Conservation (phyloP, 75 land plant species). For the Cryptomeria japonica region DNA sequence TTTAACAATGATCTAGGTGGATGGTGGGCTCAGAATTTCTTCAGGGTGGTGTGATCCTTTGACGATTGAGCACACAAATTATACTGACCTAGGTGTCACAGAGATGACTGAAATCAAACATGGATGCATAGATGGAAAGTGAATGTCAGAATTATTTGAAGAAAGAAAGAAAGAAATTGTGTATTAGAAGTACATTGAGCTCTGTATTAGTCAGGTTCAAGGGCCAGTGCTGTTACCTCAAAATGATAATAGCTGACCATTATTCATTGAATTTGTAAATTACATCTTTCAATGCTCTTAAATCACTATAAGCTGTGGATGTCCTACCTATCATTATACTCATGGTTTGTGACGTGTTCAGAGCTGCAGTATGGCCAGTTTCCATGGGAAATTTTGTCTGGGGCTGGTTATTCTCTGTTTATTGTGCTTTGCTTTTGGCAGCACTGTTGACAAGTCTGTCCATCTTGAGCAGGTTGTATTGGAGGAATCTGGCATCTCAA, state of each 20-base stretch:
- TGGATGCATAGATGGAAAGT: background rate
- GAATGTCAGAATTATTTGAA: background rate
- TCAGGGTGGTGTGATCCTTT: background rate
- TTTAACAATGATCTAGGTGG: background rate
- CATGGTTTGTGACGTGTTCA: slow-evolving; percentile 14
- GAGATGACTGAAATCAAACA: background rate
- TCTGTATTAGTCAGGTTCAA: background rate
- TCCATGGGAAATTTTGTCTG: slow-evolving; percentile 12
- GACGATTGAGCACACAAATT: background rate
- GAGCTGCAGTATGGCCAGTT: slow-evolving; percentile 8
- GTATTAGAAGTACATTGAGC: background rate
- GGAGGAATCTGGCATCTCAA: slow-evolving; percentile 1
- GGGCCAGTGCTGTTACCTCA: background rate
- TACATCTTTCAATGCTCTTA: background rate
- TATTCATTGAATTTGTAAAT: background rate
- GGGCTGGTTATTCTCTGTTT: background rate
- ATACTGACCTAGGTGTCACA: background rate
- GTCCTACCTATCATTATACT: background rate
- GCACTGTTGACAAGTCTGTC: background rate
- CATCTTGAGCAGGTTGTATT: slow-evolving; percentile 5
- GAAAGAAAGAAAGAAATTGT: background rate
- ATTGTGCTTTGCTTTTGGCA: background rate
- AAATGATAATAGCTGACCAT: background rate
- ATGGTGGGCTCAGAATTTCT: background rate
- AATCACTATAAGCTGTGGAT: background rate